Evolutionary conservation across 1,284 basidiomycete species (phyloP).

Genomic region (Ustilago xerochloae): DNA sequence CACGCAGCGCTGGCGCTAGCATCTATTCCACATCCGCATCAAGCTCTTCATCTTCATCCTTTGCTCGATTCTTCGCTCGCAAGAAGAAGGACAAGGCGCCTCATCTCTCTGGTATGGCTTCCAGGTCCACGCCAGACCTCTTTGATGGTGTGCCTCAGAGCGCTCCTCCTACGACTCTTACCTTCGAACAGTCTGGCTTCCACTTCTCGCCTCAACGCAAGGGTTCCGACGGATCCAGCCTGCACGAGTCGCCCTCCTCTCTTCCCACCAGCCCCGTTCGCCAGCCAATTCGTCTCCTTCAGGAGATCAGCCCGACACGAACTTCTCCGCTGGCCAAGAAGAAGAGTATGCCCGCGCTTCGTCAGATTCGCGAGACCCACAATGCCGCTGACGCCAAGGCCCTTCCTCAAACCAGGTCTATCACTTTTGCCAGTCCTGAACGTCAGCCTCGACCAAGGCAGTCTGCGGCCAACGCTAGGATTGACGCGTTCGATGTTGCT

Average conservation of each 20-base stretch:
- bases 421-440: constrained; percentile 25
- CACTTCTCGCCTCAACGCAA: constrained; percentile 30
- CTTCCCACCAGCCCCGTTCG: constrained; percentile 41
- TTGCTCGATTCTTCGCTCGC: constrained; percentile 52
- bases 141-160: constrained; percentile 44
- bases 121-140: constrained; percentile 37
- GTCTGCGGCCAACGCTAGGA: constrained; percentile 4
- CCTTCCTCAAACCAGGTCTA: constrained; percentile 11
- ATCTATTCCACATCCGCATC: constrained; percentile 8
- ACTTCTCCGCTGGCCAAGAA: constrained; percentile 20
- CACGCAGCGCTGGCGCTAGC: constrained; percentile 19
- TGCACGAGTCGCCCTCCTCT: constrained; percentile 21
- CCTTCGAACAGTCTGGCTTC: constrained; percentile 50
- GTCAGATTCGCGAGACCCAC: constrained; percentile 40
- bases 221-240: constrained; percentile 22
- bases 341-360: constrained; percentile 49
- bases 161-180: constrained; percentile 51
- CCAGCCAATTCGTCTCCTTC: constrained; percentile 5
- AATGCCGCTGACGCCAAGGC: neutral
- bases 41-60: constrained; percentile 22
- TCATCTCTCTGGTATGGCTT: constrained; percentile 21
- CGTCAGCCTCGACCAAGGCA: constrained; percentile 12
- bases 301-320: constrained; percentile 17
- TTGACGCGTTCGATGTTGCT: constrained; percentile 11
- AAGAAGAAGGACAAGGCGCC: constrained; percentile 54